phyloP scores from a whole-genome alignment of 2,329 filamentous ascomycete species.

The Sarocladium oryzae region DNA sequence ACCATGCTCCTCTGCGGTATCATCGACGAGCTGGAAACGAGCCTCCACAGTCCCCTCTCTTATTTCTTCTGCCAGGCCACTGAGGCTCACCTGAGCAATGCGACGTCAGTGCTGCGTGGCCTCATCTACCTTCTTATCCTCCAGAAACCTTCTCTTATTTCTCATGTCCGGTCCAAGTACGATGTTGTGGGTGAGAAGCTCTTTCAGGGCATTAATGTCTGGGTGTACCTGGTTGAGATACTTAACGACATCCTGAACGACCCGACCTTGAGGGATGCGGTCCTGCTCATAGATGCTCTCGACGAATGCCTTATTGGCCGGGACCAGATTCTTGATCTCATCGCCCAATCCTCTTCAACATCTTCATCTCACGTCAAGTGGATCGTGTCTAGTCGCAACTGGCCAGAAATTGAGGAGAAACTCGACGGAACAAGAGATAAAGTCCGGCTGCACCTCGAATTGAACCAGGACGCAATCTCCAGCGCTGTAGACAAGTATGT shows the following conservation, averaged over 20 bases:
- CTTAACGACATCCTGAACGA: conserved; percentile 28
- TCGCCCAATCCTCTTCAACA: too few relatives aligned
- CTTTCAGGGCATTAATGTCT: conserved; percentile 32
- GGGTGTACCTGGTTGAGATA: conserved; percentile 26
- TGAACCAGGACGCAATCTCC: conserved; percentile 27
- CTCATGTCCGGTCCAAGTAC: conserved; percentile 27
- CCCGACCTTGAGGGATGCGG: conserved; percentile 15
- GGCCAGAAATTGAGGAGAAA: conserved; percentile 25
- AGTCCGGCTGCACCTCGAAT: conserved; percentile 26
- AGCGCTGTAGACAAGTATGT: conserved; percentile 29
- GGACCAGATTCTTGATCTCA: conserved; percentile 27
- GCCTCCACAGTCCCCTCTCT: conserved; percentile 15
- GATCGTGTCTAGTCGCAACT: conserved; percentile 38
- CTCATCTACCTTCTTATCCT: conserved; percentile 33
- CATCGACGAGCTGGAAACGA: conserved; percentile 18
- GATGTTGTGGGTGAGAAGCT: conserved; percentile 22
- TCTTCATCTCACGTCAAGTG: conserved; percentile 29
- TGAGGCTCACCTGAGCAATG: conserved; percentile 29
- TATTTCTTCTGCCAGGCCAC: conserved; percentile 39
- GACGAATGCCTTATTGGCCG: conserved; percentile 33
- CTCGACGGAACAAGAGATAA: conserved; percentile 17
- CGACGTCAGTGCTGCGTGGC: conserved; percentile 33
- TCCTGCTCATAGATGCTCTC: conserved; percentile 39
- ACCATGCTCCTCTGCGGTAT: conserved; percentile 36
- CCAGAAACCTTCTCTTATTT: conserved; percentile 26